Conservation (phyloP, 306 rosid species). For the Adenanthera pavonina region DNA sequence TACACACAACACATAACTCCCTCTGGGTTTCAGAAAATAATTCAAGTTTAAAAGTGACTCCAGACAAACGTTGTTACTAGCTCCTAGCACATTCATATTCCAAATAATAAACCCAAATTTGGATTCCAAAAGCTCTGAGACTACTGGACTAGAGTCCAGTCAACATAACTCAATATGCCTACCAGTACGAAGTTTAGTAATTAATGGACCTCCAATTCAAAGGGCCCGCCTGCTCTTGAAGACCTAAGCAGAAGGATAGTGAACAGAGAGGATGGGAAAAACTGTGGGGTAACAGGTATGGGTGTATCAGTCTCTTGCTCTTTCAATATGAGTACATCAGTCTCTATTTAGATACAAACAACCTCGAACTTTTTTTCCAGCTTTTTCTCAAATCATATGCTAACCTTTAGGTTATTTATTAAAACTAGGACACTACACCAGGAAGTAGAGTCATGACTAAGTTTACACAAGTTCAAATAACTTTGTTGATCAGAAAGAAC, state of each 20-base stretch:
- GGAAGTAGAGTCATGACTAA: background rate
- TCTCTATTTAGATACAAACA: background rate
- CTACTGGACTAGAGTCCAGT: background rate
- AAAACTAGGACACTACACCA: slow-evolving; percentile 2
- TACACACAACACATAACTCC: background rate
- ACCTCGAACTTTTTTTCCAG: background rate
- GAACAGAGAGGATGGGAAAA: background rate
- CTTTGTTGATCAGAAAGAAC: background rate
- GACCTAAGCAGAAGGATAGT: background rate
- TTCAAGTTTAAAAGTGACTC: slow-evolving; percentile 2
- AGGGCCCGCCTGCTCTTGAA: no score
- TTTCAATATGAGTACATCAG: background rate
- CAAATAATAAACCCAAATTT: background rate
- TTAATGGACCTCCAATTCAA: no score
- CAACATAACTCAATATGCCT: background rate
- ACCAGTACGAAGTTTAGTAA: no score
- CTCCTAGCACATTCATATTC: background rate
- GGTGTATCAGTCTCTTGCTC: background rate
- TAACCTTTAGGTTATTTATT: background rate
- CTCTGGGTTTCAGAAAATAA: background rate
- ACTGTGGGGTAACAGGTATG: no score
- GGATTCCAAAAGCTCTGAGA: background rate
- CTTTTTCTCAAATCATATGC: background rate
- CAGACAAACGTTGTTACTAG: slow-evolving; percentile 9
- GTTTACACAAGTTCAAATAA: background rate